Conservation (phyloP, 1,284 basidiomycete species). For the Erythrobasidium hasegawianum region DNA sequence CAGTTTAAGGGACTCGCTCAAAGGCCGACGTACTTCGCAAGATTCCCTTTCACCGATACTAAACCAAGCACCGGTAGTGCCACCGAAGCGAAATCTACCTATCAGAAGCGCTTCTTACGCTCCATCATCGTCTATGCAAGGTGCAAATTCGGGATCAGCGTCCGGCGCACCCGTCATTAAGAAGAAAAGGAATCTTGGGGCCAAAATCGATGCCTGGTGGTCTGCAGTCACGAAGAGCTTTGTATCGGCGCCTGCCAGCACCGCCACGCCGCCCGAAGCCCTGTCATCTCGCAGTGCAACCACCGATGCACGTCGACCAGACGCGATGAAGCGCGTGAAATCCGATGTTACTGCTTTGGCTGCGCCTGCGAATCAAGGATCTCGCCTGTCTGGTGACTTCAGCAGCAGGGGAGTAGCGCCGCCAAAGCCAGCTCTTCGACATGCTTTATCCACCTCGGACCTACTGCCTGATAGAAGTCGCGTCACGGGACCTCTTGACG, state of each 20-base stretch:
- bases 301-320: too few relatives aligned
- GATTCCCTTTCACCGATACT: not conserved
- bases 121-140: conserved; percentile 5
- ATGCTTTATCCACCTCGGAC: conserved; percentile 39
- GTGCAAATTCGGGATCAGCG: too few relatives aligned
- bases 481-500: not conserved
- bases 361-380: too few relatives aligned
- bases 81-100: not conserved
- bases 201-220: conserved; percentile 49
- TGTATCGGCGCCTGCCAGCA: conserved; percentile 11
- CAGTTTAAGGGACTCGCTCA: not conserved
- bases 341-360: too few relatives aligned
- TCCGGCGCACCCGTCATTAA: conserved; percentile 51
- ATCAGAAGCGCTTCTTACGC: conserved; percentile 18
- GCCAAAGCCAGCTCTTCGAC: conserved; percentile 35
- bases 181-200: conserved; percentile 45
- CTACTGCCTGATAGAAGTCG: conserved; percentile 19
- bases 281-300: too few relatives aligned
- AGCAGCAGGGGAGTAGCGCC: not conserved
- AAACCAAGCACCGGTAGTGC: not conserved
- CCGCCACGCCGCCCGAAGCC: too few relatives aligned
- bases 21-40: not conserved
- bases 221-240: conserved; percentile 47
- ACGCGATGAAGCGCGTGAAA: too few relatives aligned
- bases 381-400: too few relatives aligned